Percentiles rank a stretch among this genome's conserved stretches.
phyloP scores from a whole-genome alignment of 768 basidiomycete species.

The Hericium erinaceus region DNA sequence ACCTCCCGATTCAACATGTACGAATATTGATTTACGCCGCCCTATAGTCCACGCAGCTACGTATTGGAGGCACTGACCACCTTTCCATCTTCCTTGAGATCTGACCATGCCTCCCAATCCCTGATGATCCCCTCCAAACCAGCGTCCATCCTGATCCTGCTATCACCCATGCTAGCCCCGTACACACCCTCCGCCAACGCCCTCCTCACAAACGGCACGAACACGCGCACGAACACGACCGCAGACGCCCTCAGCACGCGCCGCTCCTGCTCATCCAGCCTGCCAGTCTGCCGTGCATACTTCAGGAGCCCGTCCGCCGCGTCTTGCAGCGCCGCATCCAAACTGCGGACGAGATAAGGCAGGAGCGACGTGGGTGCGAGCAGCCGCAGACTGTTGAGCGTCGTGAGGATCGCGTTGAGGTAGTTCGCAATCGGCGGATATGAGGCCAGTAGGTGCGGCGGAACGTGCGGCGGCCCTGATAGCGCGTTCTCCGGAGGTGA shows the following conservation, averaged over 20 bases:
- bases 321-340: constrained; percentile 43
- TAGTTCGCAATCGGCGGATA: constrained; percentile 67
- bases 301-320: constrained; percentile 36
- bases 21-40: no score
- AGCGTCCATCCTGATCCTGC: no score
- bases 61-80: no score
- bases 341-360: constrained; percentile 33
- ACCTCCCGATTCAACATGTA: no score
- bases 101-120: constrained; percentile 3
- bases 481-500: constrained; percentile 3
- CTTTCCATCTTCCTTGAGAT: background rate
- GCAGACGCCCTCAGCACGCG: constrained; percentile 38
- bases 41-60: no score
- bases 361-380: constrained; percentile 64
- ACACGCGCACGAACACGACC: constrained; percentile 46
- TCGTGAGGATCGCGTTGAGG: constrained; percentile 62
- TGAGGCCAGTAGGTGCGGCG: constrained; percentile 61
- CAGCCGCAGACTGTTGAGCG: constrained; percentile 74
- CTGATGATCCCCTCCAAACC: background rate
- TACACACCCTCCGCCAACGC: constrained; percentile 74
- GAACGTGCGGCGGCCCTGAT: constrained; percentile 39
- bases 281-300: constrained; percentile 26
- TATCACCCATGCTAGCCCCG: constrained; percentile 21
- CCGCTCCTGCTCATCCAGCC: constrained; percentile 24
- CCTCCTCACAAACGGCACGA: constrained; percentile 63